These are phyloP conservation scores for Nitzschia sp. DNA, from an alignment of 108 stramenopile genomes.

Conservation along the genomic window DNA sequence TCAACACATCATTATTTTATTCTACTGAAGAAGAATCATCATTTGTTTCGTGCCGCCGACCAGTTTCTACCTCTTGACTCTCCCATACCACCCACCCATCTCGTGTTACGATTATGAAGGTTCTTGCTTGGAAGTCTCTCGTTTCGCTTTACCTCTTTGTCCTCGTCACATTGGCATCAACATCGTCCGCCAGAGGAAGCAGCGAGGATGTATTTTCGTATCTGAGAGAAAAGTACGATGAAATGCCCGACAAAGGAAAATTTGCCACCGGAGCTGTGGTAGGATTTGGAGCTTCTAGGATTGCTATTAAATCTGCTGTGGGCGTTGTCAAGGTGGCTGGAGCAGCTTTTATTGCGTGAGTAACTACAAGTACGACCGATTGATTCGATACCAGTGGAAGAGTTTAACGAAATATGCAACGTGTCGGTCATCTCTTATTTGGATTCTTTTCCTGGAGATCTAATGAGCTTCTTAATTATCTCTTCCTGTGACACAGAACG, in stretches of 20 bases:
- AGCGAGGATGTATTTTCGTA: slow-evolving; percentile 1
- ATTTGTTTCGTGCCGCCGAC: too few relatives aligned
- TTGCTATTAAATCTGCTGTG: slow-evolving; percentile 45
- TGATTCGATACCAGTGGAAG: too few relatives aligned
- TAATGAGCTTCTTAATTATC: background rate
- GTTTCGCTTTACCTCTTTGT: background rate
- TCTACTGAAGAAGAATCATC: too few relatives aligned
- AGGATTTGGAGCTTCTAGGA: slow-evolving; percentile 41
- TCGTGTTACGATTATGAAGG: background rate
- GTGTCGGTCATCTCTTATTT: background rate
- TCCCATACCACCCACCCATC: too few relatives aligned
- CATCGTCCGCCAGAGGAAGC: slow-evolving; percentile 6
- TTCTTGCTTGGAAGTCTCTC: background rate
- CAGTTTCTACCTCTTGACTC: too few relatives aligned
- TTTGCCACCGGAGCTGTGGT: slow-evolving; percentile 48
- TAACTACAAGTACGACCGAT: too few relatives aligned
- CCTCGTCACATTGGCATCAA: background rate
- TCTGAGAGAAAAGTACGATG: slow-evolving; percentile 37
- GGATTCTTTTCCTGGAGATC: background rate
- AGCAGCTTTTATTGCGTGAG: slow-evolving; percentile 58
- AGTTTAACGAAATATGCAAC: background rate
- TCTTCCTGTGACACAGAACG: too few relatives aligned
- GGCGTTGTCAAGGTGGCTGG: slow-evolving; percentile 49
- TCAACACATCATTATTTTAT: too few relatives aligned
- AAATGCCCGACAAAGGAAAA: slow-evolving; percentile 44